These are phyloP conservation scores for Aspergillus hancockii DNA, from an alignment of 495 filamentous ascomycete species.

Conservation along the genomic window DNA sequence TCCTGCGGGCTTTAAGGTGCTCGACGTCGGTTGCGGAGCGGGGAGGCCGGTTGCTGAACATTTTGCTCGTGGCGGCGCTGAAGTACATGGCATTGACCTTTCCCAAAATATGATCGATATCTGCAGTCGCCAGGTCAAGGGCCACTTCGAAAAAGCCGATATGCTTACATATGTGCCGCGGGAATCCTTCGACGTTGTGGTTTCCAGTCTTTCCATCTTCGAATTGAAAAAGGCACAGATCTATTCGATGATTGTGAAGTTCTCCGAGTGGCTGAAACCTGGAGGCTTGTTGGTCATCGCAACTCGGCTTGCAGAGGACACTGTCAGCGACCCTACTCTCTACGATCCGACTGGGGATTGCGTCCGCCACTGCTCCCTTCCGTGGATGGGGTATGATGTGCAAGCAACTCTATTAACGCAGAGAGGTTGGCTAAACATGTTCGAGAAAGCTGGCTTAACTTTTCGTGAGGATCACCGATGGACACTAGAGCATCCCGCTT, in stretches of 20 bases:
- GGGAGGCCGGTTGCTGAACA: constrained; percentile 28
- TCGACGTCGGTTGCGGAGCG: constrained; percentile 39
- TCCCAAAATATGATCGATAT: constrained; percentile 27
- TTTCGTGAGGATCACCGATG: no score
- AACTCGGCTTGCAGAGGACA: no score
- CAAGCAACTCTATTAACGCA: no score
- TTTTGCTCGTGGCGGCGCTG: constrained; percentile 29
- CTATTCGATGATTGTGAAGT: background rate
- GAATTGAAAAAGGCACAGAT: background rate
- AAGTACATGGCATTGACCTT: constrained; percentile 32
- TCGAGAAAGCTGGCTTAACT: no score
- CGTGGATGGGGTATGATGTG: no score
- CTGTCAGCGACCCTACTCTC: no score
- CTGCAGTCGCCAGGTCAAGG: constrained; percentile 5
- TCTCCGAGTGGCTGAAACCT: constrained; percentile 3
- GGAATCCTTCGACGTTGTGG: background rate
- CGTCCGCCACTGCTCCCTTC: no score
- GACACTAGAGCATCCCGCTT: no score
- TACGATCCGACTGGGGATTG: no score
- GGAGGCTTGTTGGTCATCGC: constrained; percentile 2
- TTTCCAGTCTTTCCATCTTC: constrained; percentile 4
- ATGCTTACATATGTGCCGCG: constrained; percentile 2
- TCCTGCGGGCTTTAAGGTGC: background rate
- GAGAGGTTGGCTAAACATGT: no score
- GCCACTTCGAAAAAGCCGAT: background rate